Conservation (phyloP, 2,329 filamentous ascomycete genomes). For the Aspergillus sp. region DNA sequence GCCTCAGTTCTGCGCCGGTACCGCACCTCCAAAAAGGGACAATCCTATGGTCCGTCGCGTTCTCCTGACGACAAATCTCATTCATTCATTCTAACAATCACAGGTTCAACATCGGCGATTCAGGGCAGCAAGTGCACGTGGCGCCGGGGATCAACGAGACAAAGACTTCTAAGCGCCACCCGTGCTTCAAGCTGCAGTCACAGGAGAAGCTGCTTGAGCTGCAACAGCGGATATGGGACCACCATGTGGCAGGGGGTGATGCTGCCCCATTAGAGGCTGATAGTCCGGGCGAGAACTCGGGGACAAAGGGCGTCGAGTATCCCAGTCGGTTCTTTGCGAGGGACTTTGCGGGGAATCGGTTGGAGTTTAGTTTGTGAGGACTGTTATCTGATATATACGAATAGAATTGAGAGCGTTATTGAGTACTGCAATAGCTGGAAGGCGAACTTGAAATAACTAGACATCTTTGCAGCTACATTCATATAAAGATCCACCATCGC, state of each 20-base stretch:
- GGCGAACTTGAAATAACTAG: no score
- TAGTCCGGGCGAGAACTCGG: slow-evolving; percentile 51
- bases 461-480: no score
- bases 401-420: no score
- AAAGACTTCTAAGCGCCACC: slow-evolving; percentile 52
- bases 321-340: slow-evolving; percentile 63
- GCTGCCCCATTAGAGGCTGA: slow-evolving; percentile 57
- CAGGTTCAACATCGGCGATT: slow-evolving; percentile 53
- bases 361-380: slow-evolving; percentile 53
- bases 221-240: slow-evolving; percentile 52
- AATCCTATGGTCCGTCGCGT: slow-evolving; percentile 53
- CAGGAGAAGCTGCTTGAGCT: slow-evolving; percentile 50
- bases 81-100: slow-evolving; percentile 13
- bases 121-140: slow-evolving; percentile 59
- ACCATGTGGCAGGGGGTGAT: slow-evolving; percentile 49
- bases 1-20: slow-evolving; percentile 53
- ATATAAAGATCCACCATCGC: neutral
- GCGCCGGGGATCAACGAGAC: slow-evolving; percentile 46
- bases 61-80: neutral
- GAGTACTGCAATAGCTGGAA: no score
- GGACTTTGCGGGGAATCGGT: slow-evolving; percentile 55
- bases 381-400: no score
- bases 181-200: slow-evolving; percentile 57
- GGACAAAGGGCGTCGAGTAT: slow-evolving; percentile 58
- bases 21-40: slow-evolving; percentile 52